Evolutionary conservation across 2,329 filamentous ascomycete species (phyloP), one percentile per base, ranked within the genome.

Genomic region (Monilinia polystroma): DNA sequence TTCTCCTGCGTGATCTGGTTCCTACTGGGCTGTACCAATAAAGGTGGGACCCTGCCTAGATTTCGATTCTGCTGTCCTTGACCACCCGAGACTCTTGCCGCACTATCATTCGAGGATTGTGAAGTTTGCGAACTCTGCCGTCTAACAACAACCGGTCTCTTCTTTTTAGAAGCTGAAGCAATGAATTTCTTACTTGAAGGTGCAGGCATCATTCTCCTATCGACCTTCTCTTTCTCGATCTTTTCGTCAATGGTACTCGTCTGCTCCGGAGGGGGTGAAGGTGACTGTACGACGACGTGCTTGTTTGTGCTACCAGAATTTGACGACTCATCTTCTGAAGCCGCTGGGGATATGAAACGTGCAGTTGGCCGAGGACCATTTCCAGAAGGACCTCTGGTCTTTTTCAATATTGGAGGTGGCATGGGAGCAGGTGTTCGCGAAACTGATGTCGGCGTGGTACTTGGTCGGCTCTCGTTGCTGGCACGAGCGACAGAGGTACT

Each of bases 361-460:
- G 85, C 85, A 11, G 84, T 87, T n/a, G 84, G 85, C 26, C 83
- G 80, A 16, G 84, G 82, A 6, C 84, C 83, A 20, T 80, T 81
- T 26, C 78, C 76, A 41, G 84, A 84, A 66, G 84, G 83, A 18
- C 82, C 82, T 71, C 83, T 80, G 55, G 81, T 77, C 75, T 87
- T 88, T 74, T 87, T 87, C 67, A 88, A 73, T 64, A 88, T 88
- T 0, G 86, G 85, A 70, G 85, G 84, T 3, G 80, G 74, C 47
- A 74, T 71, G 5, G 68, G 66, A 18, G 81, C 82, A 5, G 82
- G 80, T 10, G 81, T 63, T 68, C 65, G 71, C n/a, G 71, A 68
- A 20, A 49, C 54, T 60, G 67, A 54, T 18, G 23, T 26, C 35
- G 70, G 68, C 49, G 67, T 72, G 12, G 70, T 72, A 58, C 68